Conservation (phyloP, 2,329 filamentous ascomycete species). For the Talaromyces sp. region DNA sequence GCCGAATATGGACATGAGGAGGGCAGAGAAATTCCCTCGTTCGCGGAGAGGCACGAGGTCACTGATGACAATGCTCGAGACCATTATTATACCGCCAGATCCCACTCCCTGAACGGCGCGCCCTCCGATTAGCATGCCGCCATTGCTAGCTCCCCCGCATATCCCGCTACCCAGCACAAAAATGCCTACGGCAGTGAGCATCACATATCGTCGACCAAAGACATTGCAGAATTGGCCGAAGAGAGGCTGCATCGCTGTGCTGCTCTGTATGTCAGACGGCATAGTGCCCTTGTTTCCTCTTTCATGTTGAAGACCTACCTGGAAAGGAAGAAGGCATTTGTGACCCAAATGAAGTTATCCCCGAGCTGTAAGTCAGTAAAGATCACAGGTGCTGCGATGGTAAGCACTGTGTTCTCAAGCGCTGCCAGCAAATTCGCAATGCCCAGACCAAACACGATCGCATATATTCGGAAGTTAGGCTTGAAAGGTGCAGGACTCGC, state of each 20-base stretch:
- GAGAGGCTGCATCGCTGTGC: conserved; percentile 52
- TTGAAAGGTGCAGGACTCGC: too few relatives aligned
- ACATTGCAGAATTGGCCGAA: conserved; percentile 56
- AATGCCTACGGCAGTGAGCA: conserved; percentile 46
- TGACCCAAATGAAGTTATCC: conserved; percentile 41
- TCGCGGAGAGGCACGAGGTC: conserved; percentile 9
- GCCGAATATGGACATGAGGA: conserved; percentile 7
- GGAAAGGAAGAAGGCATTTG: conserved; percentile 37
- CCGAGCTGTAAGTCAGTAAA: conserved; percentile 33
- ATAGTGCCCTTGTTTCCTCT: too few relatives aligned
- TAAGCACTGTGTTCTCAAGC: conserved; percentile 43
- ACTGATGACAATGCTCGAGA: conserved; percentile 6
- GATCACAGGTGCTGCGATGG: conserved; percentile 48
- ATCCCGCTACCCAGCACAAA: conserved; percentile 59
- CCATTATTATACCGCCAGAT: conserved; percentile 5
- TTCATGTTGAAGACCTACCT: conserved; percentile 7
- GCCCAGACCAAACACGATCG: conserved; percentile 10
- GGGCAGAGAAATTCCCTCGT: conserved; percentile 8
- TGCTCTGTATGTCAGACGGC: too few relatives aligned
- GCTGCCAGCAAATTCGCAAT: conserved; percentile 35
- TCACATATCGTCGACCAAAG: conserved; percentile 53
- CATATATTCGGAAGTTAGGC: too few relatives aligned
- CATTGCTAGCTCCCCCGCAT: conserved; percentile 50
- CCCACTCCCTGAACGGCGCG: conserved; percentile 11
- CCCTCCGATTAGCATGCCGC: conserved; percentile 10